These are phyloP conservation scores for Syzygium malaccense DNA, from an alignment of 441 rosid genomes.

Conservation along the genomic window DNA sequence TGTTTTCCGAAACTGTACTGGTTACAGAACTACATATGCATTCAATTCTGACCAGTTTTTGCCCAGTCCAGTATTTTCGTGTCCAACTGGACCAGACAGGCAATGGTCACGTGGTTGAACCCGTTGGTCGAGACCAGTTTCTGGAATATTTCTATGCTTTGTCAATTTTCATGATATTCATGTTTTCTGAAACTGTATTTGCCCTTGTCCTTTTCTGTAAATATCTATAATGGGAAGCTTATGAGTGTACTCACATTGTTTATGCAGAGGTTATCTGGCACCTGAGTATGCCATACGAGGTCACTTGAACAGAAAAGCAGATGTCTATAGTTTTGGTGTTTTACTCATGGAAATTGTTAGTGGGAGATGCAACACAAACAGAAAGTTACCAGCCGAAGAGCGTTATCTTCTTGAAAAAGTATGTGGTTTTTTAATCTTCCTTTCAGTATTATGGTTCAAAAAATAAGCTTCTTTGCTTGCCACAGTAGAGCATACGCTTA, in stretches of 20 bases:
- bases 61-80: not conserved
- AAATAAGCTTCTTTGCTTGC: not conserved
- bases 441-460: not conserved
- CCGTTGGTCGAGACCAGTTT: not conserved
- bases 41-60: not conserved
- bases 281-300: conserved; percentile 71
- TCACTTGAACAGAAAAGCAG: conserved; percentile 59
- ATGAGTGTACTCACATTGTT: not conserved
- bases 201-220: not conserved
- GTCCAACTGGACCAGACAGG: not conserved
- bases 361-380: conserved; percentile 55
- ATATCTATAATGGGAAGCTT: not conserved
- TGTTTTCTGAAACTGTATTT: not conserved
- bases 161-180: not conserved
- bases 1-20: not conserved
- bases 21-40: not conserved
- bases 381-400: conserved; percentile 26
- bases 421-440: not conserved
- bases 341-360: conserved; percentile 53
- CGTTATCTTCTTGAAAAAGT: conserved; percentile 67
- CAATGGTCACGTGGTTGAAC: not conserved
- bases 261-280: conserved; percentile 55
- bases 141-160: not conserved
- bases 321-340: conserved; percentile 65
- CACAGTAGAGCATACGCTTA: not conserved